Evolutionary conservation across 2,329 filamentous ascomycete species (phyloP), one percentile per base, ranked within the genome.

Genomic region (Coniochaeta sp.): DNA sequence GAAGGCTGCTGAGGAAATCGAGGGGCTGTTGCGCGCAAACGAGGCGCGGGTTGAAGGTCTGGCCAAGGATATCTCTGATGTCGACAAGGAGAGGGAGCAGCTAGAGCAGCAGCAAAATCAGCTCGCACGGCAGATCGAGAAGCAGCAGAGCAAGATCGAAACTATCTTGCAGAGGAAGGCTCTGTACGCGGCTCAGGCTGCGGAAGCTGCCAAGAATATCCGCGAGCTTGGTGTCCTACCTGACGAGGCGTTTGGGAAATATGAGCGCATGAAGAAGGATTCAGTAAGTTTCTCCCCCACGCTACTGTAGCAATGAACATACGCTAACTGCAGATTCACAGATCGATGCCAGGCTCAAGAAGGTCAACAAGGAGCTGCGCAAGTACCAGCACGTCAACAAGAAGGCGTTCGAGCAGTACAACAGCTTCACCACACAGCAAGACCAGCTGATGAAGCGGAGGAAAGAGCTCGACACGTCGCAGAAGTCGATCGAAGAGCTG

Each of bases 311-410:
- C 22, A 16, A 22, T 24, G 12, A 3, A 38, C 45, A 48, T 9
- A 30, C 24, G 20, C 27, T 16, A 52, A 65, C 48, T n/a, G 12
- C 12, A 42, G 52, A 35, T n/a, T n/a, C 10, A 5, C 55, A 82
- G 76, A 81, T 82, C 53, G 74, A 75, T n/a, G 73, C 73, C 35
- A 85, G 86, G 52, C 81, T 97, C 22, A 91, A 94, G 71, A 95
- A 91, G 63, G 90, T 92, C 63, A 95, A 95, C 57, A 89, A 96
- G 60, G 85, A 88, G 0, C 77, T 97, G 51, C 97, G 97, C 73
- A 96, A 96, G 67, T 97, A 94, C 72, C 90, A 91, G 51, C 90
- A 96, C 63, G 91, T 99, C 72, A 99, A 99, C 80, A 99, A 97
- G 74, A 97, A 99, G 72, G 94, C 94, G 0, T 96, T 97, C 65